phyloP scores from a whole-genome alignment of 2,329 filamentous ascomycete genomes.

The Bisporella sp. region DNA sequence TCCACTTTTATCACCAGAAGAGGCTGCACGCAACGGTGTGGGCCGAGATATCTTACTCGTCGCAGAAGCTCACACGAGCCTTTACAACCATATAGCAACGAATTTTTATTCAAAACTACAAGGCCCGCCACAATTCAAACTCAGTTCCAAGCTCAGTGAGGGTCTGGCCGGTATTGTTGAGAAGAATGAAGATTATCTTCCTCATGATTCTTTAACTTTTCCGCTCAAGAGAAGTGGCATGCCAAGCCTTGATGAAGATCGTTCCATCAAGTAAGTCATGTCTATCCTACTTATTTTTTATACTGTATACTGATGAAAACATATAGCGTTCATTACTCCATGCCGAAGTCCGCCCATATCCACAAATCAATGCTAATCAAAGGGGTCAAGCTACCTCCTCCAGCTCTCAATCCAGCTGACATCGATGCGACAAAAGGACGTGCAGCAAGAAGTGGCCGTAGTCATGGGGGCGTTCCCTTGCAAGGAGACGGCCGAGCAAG shows the following conservation, averaged over 20 bases:
- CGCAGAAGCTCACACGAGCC: conserved; percentile 67
- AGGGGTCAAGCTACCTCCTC: conserved; percentile 66
- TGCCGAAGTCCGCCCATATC: conserved; percentile 62
- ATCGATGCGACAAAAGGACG: conserved; percentile 65
- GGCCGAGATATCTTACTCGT: conserved; percentile 80
- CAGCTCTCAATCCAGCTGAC: conserved; percentile 69
- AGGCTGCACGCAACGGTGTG: conserved; percentile 68
- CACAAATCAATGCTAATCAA: conserved; percentile 95
- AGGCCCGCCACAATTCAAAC: conserved; percentile 55
- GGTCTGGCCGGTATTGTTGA: conserved; percentile 75
- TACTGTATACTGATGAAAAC: conserved; percentile 17
- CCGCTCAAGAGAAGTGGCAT: conserved; percentile 66
- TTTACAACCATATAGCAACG: conserved; percentile 78
- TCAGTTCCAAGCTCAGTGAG: conserved; percentile 69
- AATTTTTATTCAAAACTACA: conserved; percentile 93
- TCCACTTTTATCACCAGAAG: conserved; percentile 68
- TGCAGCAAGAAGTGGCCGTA: conserved; percentile 58
- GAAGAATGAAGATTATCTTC: conserved; percentile 78
- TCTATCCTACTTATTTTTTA: background rate
- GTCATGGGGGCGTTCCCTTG: conserved; percentile 61
- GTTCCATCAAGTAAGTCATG: conserved; percentile 67
- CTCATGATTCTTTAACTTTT: conserved; percentile 74
- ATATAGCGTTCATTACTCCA: conserved; percentile 72
- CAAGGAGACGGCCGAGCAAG: conserved; percentile 38
- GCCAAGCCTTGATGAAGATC: conserved; percentile 76